These are phyloP conservation scores for Neonothopanus nambi DNA, from an alignment of 1,284 basidiomycete species.

Conservation along the genomic window DNA sequence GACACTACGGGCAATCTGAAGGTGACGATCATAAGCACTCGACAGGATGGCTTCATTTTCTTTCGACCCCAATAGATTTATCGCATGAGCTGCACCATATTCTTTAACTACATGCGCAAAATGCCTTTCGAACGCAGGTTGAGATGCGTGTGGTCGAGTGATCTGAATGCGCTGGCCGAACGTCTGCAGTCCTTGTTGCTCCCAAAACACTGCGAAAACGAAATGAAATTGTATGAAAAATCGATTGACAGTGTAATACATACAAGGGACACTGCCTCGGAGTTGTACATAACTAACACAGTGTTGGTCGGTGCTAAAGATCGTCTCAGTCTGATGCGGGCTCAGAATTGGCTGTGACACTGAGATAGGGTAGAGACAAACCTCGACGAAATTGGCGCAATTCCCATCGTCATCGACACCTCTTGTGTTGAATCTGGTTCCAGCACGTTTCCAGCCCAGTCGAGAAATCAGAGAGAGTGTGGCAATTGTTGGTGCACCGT, in stretches of 20 bases:
- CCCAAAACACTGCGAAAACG: constrained; percentile 83
- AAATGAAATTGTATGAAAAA: constrained; percentile 19
- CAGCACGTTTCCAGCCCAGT: constrained; percentile 93
- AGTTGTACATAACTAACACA: constrained; percentile 92
- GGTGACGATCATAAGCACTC: constrained; percentile 77
- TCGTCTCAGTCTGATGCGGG: constrained; percentile 76
- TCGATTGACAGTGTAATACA: constrained; percentile 34
- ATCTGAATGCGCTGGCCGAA: constrained; percentile 91
- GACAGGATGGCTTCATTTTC: constrained; percentile 91
- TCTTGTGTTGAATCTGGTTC: constrained; percentile 95
- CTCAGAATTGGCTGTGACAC: constrained; percentile 18
- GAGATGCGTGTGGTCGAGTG: constrained; percentile 92
- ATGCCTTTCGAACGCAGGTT: constrained; percentile 95
- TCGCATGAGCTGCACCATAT: constrained; percentile 79
- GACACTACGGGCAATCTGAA: constrained; percentile 59
- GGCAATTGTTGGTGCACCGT: constrained; percentile 64
- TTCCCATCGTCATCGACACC: constrained; percentile 98
- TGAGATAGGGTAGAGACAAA: constrained; percentile 30
- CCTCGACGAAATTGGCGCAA: constrained; percentile 97
- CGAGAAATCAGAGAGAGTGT: constrained; percentile 83
- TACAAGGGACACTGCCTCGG: constrained; percentile 90
- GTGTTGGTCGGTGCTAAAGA: constrained; percentile 83
- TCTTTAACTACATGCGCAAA: constrained; percentile 84
- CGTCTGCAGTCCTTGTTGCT: constrained; percentile 91
- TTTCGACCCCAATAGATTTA: constrained; percentile 87